Conservation (phyloP, 2,329 filamentous ascomycete species). For the Didymella pinodella region DNA sequence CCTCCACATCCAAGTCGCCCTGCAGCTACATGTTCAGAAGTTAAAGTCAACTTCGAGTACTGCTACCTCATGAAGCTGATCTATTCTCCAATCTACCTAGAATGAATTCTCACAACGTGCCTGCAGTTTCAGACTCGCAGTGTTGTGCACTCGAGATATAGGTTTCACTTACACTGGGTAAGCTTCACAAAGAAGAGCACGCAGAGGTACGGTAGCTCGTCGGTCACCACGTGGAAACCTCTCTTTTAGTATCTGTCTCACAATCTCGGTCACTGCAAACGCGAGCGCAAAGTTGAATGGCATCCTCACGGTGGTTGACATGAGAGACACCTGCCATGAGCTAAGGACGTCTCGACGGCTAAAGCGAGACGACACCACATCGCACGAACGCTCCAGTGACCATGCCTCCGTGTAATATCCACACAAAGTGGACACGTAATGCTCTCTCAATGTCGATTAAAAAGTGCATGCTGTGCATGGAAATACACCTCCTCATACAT, state of each 20-base stretch:
- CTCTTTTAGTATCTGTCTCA: slow-evolving; percentile 4
- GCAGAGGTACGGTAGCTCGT: slow-evolving; percentile 4
- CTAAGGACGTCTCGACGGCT: not conserved
- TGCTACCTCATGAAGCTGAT: not conserved
- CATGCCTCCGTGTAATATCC: not conserved
- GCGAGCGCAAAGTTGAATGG: slow-evolving; percentile 3
- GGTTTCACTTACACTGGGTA: not conserved
- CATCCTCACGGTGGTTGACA: not conserved
- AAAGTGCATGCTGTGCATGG: not conserved
- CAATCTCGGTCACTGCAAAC: slow-evolving; percentile 3
- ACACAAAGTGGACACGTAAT: not conserved
- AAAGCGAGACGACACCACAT: not conserved
- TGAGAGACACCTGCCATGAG: not conserved
- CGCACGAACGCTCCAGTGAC: not conserved
- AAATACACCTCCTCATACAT: not conserved
- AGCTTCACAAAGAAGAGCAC: not conserved
- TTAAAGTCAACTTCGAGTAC: slow-evolving; percentile 11
- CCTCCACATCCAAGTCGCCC: slow-evolving; percentile 9
- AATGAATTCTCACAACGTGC: not conserved
- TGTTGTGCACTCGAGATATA: not conserved
- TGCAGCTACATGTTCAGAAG: slow-evolving; percentile 13
- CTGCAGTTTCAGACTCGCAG: not conserved
- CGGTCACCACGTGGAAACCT: slow-evolving; percentile 7
- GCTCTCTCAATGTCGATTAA: no score
- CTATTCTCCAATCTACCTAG: not conserved